Conservation (phyloP, 2,329 filamentous ascomycete species). For the Geosmithia flava region DNA sequence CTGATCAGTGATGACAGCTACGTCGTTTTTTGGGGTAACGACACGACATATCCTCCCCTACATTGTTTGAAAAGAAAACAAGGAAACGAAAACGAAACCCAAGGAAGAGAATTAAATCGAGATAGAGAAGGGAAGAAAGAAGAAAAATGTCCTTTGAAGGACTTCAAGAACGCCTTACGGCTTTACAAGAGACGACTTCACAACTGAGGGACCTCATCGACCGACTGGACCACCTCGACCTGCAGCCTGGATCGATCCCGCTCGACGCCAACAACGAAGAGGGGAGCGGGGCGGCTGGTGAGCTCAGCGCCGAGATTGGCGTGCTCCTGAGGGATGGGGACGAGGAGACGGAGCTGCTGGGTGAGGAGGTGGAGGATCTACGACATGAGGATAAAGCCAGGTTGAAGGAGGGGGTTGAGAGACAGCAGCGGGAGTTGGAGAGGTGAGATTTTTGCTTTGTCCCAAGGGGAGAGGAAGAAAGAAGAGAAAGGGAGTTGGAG, state of each 20-base stretch:
- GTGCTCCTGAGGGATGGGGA: constrained; percentile 65
- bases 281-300: constrained; percentile 45
- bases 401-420: constrained; percentile 52
- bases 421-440: constrained; percentile 58
- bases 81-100: too few relatives aligned
- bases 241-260: constrained; percentile 45
- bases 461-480: too few relatives aligned
- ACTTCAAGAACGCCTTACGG: constrained; percentile 47
- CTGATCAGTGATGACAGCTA: too few relatives aligned
- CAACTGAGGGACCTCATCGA: constrained; percentile 48
- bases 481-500: not conserved
- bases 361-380: constrained; percentile 66
- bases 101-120: too few relatives aligned
- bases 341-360: constrained; percentile 71
- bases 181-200: constrained; percentile 46
- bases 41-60: too few relatives aligned
- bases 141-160: constrained; percentile 41
- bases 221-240: constrained; percentile 43
- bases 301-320: constrained; percentile 72
- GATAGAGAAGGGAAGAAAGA: too few relatives aligned
- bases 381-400: constrained; percentile 48
- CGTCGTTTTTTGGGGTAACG: too few relatives aligned
- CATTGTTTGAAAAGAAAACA: too few relatives aligned
- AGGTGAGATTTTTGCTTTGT: constrained; percentile 32
- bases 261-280: constrained; percentile 34